Conservation (phyloP, 1,284 basidiomycete genomes). For the Boletus sp. region DNA sequence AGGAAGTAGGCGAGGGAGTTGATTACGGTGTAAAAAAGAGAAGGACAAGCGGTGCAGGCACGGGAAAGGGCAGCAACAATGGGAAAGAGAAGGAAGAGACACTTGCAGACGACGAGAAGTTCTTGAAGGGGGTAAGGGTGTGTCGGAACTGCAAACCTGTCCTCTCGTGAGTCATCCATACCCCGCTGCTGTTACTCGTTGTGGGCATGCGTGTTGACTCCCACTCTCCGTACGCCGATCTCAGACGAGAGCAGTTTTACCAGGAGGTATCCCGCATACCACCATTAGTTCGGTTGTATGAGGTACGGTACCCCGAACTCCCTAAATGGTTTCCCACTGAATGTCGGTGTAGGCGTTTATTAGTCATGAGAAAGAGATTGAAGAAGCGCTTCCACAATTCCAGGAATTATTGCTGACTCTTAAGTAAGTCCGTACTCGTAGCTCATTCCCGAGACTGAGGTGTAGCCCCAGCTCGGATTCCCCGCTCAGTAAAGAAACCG, state of each 20-base stretch:
- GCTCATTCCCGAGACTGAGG: background rate
- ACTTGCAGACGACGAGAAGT: conserved; percentile 66
- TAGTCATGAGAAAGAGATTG: conserved; percentile 73
- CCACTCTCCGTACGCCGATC: background rate
- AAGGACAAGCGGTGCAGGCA: conserved; percentile 29
- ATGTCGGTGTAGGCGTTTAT: conserved; percentile 54
- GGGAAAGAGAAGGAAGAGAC: conserved; percentile 38
- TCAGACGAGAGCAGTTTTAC: conserved; percentile 76
- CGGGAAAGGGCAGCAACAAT: conserved; percentile 33
- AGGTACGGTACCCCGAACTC: conserved; percentile 40
- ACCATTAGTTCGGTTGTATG: conserved; percentile 66
- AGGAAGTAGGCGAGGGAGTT: conserved; percentile 83
- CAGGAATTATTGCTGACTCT: conserved; percentile 61
- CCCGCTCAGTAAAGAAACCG: conserved; percentile 63
- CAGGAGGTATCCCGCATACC: conserved; percentile 65
- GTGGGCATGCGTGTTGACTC: background rate
- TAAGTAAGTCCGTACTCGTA: conserved; percentile 37
- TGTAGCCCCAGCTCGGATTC: conserved; percentile 46
- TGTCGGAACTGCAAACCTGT: conserved; percentile 79
- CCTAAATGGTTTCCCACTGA: conserved; percentile 2
- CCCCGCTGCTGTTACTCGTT: background rate
- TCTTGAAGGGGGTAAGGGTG: conserved; percentile 78
- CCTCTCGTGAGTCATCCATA: conserved; percentile 56
- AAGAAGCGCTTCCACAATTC: conserved; percentile 63
- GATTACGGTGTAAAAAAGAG: conserved; percentile 77